Percentiles rank a stretch among this genome's conserved stretches.
phyloP scores from a whole-genome alignment of 768 basidiomycete genomes.

The Podaxis sp. region DNA sequence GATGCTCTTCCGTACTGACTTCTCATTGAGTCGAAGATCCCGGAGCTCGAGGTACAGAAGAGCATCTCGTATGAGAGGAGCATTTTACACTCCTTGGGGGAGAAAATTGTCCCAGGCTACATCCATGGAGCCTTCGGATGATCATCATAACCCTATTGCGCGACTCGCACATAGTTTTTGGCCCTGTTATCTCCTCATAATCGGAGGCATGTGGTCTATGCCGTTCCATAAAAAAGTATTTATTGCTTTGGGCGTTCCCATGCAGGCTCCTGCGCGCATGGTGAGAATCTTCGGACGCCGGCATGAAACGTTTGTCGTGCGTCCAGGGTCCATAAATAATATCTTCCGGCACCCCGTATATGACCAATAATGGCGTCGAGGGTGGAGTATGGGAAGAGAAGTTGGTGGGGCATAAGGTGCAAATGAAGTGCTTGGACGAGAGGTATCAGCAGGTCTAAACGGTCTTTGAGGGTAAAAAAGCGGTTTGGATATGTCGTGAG shows the following conservation, averaged over 20 bases:
- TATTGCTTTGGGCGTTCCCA: conserved; percentile 1
- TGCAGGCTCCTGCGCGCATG: conserved; percentile 2
- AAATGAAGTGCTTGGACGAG: neutral
- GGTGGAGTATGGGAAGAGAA: conserved; percentile 12
- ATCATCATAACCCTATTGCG: neutral
- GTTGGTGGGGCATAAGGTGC: conserved; percentile 3
- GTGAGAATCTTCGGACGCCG: neutral
- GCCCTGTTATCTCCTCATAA: neutral
- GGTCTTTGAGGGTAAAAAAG: neutral
- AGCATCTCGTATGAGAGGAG: neutral
- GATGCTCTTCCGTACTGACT: neutral
- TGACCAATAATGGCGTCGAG: neutral
- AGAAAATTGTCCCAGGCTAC: conserved; percentile 5
- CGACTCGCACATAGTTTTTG: neutral
- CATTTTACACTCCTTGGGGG: neutral
- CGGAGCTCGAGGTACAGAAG: neutral
- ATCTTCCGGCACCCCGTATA: neutral
- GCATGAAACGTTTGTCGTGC: neutral
- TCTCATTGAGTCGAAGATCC: neutral
- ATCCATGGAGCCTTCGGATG: conserved; percentile 3
- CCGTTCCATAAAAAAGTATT: neutral
- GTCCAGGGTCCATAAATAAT: conserved; percentile 1
- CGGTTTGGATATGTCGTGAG: neutral
- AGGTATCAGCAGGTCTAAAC: neutral
- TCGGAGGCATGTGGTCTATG: neutral